These are phyloP conservation scores for Samsoniella hepiali DNA, from an alignment of 2,329 filamentous ascomycete species.

Conservation along the genomic window DNA sequence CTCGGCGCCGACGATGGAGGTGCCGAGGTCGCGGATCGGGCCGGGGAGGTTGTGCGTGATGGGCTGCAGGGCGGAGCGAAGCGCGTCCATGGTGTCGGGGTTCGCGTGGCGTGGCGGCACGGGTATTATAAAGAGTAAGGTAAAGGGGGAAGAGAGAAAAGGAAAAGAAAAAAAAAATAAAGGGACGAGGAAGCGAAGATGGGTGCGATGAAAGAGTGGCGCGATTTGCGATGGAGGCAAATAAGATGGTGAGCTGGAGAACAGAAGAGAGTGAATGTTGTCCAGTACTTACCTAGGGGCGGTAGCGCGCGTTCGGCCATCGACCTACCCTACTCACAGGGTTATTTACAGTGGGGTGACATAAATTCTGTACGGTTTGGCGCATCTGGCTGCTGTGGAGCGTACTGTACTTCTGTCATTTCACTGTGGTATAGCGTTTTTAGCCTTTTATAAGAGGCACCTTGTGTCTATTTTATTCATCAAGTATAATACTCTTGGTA, in stretches of 20 bases:
- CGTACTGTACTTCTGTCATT: too few relatives aligned
- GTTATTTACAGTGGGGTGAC: too few relatives aligned
- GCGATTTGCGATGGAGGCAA: constrained; percentile 6
- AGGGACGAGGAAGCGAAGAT: not conserved
- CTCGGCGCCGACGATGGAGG: constrained; percentile 73
- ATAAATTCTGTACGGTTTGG: too few relatives aligned
- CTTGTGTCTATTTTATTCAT: too few relatives aligned
- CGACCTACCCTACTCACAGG: too few relatives aligned
- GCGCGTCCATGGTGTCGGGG: constrained; percentile 52
- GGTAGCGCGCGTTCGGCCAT: too few relatives aligned
- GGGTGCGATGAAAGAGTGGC: constrained; percentile 7
- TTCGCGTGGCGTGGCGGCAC: not conserved
- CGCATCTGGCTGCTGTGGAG: too few relatives aligned
- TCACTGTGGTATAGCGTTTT: too few relatives aligned
- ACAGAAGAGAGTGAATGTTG: not conserved
- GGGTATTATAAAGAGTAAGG: not conserved
- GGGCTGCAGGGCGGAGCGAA: constrained; percentile 61
- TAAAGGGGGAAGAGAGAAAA: not conserved
- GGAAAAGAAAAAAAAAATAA: not conserved
- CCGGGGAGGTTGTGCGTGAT: constrained; percentile 70
- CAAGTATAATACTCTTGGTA: too few relatives aligned
- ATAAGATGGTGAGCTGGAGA: not conserved
- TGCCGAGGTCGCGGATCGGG: constrained; percentile 70
- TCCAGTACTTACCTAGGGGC: too few relatives aligned
- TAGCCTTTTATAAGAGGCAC: too few relatives aligned